Percentiles rank a stretch among this genome's conserved stretches.
Evolutionary conservation across 1,284 basidiomycete species (phyloP).

Genomic region (Ustilago cynodontis): DNA sequence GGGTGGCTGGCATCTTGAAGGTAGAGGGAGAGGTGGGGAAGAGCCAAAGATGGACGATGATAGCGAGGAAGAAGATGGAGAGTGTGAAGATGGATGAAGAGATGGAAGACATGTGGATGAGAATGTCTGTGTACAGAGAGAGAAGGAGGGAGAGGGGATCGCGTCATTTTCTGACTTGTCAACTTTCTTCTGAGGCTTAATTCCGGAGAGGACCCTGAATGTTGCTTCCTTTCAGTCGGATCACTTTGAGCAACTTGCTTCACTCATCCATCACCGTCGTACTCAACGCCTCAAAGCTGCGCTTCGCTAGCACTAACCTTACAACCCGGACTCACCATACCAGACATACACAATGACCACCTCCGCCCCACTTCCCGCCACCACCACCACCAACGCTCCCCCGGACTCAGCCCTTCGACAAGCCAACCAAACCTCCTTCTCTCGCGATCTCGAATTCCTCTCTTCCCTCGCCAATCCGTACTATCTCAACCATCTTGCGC

Average conservation of each 20-base stretch:
- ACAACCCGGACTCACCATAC: too few species aligned
- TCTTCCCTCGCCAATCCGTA: slow-evolving; percentile 64
- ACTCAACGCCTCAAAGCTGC: too few species aligned
- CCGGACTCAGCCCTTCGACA: not conserved
- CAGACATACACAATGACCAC: too few species aligned
- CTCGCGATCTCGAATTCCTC: slow-evolving; percentile 63
- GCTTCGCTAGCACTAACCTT: too few species aligned
- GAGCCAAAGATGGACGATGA: not conserved
- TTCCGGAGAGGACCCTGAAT: slow-evolving; percentile 48
- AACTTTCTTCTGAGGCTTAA: slow-evolving; percentile 28
- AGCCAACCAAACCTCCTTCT: slow-evolving; percentile 59
- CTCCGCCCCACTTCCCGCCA: not conserved
- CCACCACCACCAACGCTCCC: slow-evolving; percentile 1
- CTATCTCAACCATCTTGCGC: slow-evolving; percentile 62
- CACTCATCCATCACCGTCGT: not conserved
- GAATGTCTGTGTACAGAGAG: not conserved
- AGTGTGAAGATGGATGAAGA: slow-evolving; percentile 1
- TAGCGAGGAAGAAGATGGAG: slow-evolving; percentile 13
- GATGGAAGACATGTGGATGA: not conserved
- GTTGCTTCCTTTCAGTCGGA: not conserved
- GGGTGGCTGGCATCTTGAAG: slow-evolving; percentile 15
- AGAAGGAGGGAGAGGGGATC: too few species aligned
- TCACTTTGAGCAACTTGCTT: slow-evolving; percentile 1
- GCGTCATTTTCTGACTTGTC: slow-evolving; percentile 20
- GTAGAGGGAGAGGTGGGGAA: too few species aligned